Evolutionary conservation across 768 basidiomycete species (phyloP).

Genomic region (Suillus ampliporus): DNA sequence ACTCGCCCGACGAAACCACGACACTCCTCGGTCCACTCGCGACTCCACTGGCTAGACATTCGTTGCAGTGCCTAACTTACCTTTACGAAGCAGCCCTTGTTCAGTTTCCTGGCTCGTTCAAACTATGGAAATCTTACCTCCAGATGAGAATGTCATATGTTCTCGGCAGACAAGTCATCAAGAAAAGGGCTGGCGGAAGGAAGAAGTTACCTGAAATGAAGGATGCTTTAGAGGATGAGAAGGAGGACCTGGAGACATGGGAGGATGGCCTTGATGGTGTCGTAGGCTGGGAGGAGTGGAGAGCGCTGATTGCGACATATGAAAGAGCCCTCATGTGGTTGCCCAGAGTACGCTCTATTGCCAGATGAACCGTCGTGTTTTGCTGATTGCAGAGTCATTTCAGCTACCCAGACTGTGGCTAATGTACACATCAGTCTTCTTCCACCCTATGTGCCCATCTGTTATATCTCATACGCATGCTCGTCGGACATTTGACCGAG

Average conservation of each 20-base stretch:
- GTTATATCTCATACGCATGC: slow-evolving; percentile 88
- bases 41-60: slow-evolving; percentile 70
- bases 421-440: slow-evolving; percentile 89
- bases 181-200: slow-evolving; percentile 82
- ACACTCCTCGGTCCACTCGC: slow-evolving; percentile 81
- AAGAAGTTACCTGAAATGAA: slow-evolving; percentile 94
- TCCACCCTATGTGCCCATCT: slow-evolving; percentile 88
- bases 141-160: slow-evolving; percentile 85
- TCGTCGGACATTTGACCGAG: slow-evolving; percentile 91
- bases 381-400: slow-evolving; percentile 11
- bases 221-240: slow-evolving; percentile 86
- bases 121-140: slow-evolving; percentile 95
- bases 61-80: slow-evolving; percentile 84
- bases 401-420: slow-evolving; percentile 95
- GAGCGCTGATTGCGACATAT: slow-evolving; percentile 80
- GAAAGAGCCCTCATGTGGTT: slow-evolving; percentile 96
- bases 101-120: slow-evolving; percentile 90
- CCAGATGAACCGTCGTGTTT: slow-evolving; percentile 4
- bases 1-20: slow-evolving; percentile 55
- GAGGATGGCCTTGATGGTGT: slow-evolving; percentile 84
- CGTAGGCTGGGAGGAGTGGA: slow-evolving; percentile 98
- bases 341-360: slow-evolving; percentile 67
- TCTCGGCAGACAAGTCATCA: slow-evolving; percentile 72
- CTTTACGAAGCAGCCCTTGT: slow-evolving; percentile 93
- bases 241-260: slow-evolving; percentile 83